phyloP scores from a whole-genome alignment of 2,329 filamentous ascomycete species.

The Penicillium psychrosexuale region DNA sequence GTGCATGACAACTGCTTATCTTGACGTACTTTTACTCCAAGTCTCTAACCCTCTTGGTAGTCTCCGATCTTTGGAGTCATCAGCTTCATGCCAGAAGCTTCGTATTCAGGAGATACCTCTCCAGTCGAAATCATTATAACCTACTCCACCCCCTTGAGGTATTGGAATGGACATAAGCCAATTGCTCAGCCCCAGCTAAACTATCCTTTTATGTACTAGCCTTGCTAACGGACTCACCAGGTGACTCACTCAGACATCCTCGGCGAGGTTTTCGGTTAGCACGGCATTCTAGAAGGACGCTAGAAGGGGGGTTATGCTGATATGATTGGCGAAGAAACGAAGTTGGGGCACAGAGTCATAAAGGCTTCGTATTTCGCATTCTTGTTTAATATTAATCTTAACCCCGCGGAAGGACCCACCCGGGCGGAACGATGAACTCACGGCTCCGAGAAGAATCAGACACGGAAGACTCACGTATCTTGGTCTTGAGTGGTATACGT shows the following conservation, averaged over 20 bases:
- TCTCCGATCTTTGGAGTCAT: too few species aligned
- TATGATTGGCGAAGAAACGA: constrained; percentile 9
- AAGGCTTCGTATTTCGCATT: constrained; percentile 2
- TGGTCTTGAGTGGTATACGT: neutral
- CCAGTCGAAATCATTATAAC: neutral
- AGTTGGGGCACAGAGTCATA: neutral
- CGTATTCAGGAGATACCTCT: too few species aligned
- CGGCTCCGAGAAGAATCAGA: neutral
- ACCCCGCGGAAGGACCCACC: constrained; percentile 4
- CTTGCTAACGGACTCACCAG: constrained; percentile 6
- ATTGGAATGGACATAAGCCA: neutral
- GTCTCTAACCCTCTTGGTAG: too few species aligned
- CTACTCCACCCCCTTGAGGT: neutral
- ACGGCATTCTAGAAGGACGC: constrained; percentile 26
- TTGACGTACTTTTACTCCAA: too few species aligned
- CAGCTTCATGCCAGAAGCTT: too few species aligned
- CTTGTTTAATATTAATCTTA: neutral
- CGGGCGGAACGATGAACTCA: neutral
- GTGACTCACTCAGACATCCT: neutral
- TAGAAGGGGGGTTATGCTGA: constrained; percentile 17
- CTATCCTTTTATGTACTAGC: neutral
- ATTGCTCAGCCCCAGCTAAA: neutral
- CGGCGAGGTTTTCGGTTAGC: constrained; percentile 5
- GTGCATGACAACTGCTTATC: too few species aligned
- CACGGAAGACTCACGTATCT: neutral